These are phyloP conservation scores for Phytophthora melonis DNA, from an alignment of 352 stramenopile species.

Conservation along the genomic window DNA sequence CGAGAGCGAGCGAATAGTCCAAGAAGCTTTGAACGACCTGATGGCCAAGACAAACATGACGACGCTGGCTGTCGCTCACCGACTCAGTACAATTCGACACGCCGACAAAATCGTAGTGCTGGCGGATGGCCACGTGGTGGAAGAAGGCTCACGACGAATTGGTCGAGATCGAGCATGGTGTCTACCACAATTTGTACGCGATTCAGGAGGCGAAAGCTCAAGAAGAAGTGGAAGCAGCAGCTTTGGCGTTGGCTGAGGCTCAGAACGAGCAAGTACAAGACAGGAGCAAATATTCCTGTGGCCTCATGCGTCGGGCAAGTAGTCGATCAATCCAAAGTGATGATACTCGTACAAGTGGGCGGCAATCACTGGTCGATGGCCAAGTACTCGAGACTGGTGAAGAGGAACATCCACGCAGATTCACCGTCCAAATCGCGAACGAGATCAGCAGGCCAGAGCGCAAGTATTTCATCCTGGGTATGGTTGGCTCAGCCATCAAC, in stretches of 20 bases:
- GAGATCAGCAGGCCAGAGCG: conserved; percentile 30
- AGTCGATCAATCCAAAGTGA: neutral
- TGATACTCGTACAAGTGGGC: neutral
- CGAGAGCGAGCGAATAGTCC: conserved; percentile 33
- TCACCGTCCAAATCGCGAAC: conserved; percentile 4
- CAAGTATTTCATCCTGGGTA: conserved; percentile 31
- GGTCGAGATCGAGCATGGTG: neutral
- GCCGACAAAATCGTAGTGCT: conserved; percentile 20
- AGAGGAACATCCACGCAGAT: neutral
- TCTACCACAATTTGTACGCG: neutral
- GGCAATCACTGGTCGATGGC: conserved; percentile 37
- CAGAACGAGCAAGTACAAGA: conserved; percentile 25
- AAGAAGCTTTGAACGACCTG: conserved; percentile 11
- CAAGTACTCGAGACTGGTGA: conserved; percentile 29
- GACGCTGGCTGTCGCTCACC: conserved; percentile 86
- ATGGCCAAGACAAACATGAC: conserved; percentile 69
- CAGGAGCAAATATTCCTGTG: neutral
- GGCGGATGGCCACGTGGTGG: neutral
- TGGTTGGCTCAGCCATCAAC: conserved; percentile 30
- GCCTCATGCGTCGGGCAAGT: neutral
- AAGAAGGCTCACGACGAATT: neutral
- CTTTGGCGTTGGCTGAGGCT: neutral
- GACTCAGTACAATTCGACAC: conserved; percentile 75
- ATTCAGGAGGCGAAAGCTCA: neutral
- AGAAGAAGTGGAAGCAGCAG: conserved; percentile 1